These are phyloP conservation scores for Suillus discolor DNA, from an alignment of 768 basidiomycete genomes.

Conservation along the genomic window DNA sequence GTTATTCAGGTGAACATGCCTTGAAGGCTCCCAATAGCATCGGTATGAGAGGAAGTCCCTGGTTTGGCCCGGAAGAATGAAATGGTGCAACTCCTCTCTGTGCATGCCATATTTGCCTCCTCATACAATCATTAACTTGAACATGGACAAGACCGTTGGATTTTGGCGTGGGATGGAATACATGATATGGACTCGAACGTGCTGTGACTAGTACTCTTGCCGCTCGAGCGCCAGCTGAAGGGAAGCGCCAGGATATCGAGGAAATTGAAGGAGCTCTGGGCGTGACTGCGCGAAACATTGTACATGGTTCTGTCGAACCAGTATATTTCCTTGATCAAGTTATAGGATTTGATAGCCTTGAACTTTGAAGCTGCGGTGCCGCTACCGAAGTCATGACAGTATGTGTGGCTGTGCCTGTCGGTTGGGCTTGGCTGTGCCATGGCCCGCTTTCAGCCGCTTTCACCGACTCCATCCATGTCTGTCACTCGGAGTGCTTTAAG, in stretches of 20 bases:
- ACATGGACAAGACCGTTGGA: conserved; percentile 12
- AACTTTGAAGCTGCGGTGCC: conserved; percentile 7
- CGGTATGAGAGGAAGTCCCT: conserved; percentile 47
- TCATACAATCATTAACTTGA: conserved; percentile 5
- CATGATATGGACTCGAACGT: background rate
- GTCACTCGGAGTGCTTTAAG: background rate
- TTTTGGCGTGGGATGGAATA: conserved; percentile 9
- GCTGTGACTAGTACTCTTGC: background rate
- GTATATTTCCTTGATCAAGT: background rate
- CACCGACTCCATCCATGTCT: background rate
- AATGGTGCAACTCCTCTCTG: conserved; percentile 29
- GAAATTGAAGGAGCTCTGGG: background rate
- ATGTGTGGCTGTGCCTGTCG: background rate
- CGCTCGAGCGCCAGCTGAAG: background rate
- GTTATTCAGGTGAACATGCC: conserved; percentile 39
- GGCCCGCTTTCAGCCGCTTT: background rate
- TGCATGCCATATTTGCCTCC: conserved; percentile 9
- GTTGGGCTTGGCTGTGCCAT: background rate
- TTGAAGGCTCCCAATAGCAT: conserved; percentile 67
- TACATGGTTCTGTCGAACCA: conserved; percentile 39
- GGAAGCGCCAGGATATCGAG: conserved; percentile 3
- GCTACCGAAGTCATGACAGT: background rate
- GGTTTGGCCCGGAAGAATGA: conserved; percentile 41
- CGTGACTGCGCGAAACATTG: conserved; percentile 49
- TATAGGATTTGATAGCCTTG: background rate